These are phyloP conservation scores for Phytopythium oedochilum DNA, from an alignment of 352 stramenopile genomes.

Conservation along the genomic window DNA sequence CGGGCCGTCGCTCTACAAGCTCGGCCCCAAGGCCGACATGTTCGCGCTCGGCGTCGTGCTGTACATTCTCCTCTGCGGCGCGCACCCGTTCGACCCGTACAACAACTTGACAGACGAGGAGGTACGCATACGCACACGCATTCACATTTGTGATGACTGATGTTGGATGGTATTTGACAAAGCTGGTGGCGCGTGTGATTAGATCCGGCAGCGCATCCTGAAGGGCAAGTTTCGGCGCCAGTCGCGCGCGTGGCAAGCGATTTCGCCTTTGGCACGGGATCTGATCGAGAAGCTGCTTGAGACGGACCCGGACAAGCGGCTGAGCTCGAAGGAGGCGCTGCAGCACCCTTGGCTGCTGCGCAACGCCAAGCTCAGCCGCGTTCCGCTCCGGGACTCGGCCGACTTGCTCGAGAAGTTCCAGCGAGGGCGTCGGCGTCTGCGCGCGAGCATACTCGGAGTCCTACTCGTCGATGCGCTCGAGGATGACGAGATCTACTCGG, in stretches of 20 bases:
- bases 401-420: conserved; percentile 80
- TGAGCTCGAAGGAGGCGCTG: conserved; percentile 65
- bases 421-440: conserved; percentile 62
- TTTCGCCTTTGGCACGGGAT: conserved; percentile 58
- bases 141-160: too few species aligned
- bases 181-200: conserved; percentile 51
- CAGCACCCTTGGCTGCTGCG: conserved; percentile 69
- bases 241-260: conserved; percentile 65
- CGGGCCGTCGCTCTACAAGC: conserved; percentile 31
- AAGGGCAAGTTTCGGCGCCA: conserved; percentile 73
- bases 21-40: conserved; percentile 74
- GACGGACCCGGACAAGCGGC: conserved; percentile 48
- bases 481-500: conserved; percentile 26
- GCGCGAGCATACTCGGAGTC: conserved; percentile 73
- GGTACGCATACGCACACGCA: too few species aligned
- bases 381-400: conserved; percentile 60
- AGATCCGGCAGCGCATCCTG: conserved; percentile 78
- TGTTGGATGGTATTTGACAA: conserved; percentile 64
- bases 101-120: conserved; percentile 85
- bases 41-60: conserved; percentile 80
- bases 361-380: conserved; percentile 40
- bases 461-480: conserved; percentile 58
- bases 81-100: conserved; percentile 80
- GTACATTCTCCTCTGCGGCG: conserved; percentile 83
- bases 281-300: conserved; percentile 73